A percentile compares a stretch with the other conserved stretches of the same genome.
phyloP scores from a whole-genome alignment of 108 stramenopile genomes.

The Aurantiochytrium sp. region DNA sequence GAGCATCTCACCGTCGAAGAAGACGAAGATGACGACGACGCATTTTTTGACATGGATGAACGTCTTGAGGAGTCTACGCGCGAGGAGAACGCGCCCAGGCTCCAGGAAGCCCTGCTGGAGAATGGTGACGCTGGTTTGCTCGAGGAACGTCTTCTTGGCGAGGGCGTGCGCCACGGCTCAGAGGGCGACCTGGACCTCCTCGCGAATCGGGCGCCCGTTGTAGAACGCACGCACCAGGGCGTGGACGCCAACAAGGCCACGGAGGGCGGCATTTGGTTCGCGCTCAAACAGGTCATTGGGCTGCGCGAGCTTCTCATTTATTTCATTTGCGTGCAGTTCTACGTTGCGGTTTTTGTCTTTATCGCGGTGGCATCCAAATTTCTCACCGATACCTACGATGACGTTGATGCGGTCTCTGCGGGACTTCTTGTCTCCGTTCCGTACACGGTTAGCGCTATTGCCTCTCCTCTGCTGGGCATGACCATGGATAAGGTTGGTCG shows the following conservation, averaged over 20 bases:
- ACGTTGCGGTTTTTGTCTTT: slow-evolving; percentile 11
- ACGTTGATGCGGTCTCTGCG: background rate
- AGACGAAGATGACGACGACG: background rate
- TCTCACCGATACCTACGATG: background rate
- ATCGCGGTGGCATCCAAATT: slow-evolving; percentile 7
- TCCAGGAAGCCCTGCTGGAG: background rate
- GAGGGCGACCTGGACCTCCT: background rate
- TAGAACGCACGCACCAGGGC: background rate
- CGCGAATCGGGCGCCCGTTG: background rate
- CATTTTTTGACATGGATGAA: background rate
- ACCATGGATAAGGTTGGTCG: background rate
- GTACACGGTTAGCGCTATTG: background rate
- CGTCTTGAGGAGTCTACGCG: background rate
- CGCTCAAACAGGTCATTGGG: background rate
- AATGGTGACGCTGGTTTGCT: too few relatives aligned
- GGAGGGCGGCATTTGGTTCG: background rate
- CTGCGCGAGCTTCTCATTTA: background rate
- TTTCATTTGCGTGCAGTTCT: background rate
- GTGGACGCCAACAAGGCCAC: background rate
- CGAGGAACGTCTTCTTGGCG: too few relatives aligned
- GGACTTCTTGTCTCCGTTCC: background rate
- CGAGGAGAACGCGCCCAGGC: background rate
- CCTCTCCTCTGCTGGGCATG: background rate
- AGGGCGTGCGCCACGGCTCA: background rate
- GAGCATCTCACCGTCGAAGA: background rate